phyloP scores from a whole-genome alignment of 2,329 filamentous ascomycete species.

The Aspergillus costaricaensis region DNA sequence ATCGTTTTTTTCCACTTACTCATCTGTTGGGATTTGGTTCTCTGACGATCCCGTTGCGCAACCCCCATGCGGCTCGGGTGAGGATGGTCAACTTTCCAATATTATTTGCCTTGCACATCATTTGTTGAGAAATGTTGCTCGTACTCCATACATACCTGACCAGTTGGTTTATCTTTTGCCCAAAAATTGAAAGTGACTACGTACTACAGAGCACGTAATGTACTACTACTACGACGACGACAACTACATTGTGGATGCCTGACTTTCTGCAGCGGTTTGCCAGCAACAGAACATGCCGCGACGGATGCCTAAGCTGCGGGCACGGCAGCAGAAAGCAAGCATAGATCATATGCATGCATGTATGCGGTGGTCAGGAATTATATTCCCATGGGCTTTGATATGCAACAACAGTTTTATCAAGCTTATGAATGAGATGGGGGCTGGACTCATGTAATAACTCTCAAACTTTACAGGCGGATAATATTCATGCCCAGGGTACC shows the following conservation, averaged over 20 bases:
- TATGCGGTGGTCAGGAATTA: conserved; percentile 4
- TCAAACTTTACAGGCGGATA: background rate
- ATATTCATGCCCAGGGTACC: background rate
- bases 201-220: too few species aligned
- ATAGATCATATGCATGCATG: conserved; percentile 8
- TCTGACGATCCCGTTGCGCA: background rate
- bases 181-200: too few species aligned
- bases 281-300: conserved; percentile 2
- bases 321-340: background rate
- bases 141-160: background rate
- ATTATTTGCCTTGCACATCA: background rate
- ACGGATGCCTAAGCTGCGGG: background rate
- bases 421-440: background rate
- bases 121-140: background rate
- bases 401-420: background rate
- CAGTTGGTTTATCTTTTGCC: too few species aligned
- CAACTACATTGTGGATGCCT: background rate
- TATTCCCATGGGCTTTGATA: background rate
- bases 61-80: background rate
- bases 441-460: background rate
- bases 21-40: conserved; percentile 9
- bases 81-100: background rate
- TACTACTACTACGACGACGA: background rate
- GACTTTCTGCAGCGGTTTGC: background rate
- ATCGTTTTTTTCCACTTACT: conserved; percentile 16